A percentile compares a stretch with the other conserved stretches of the same genome.
These are phyloP conservation scores for Bonia amplexicaulis DNA, from an alignment of 176 grass and related monocot genomes.

Conservation along the genomic window DNA sequence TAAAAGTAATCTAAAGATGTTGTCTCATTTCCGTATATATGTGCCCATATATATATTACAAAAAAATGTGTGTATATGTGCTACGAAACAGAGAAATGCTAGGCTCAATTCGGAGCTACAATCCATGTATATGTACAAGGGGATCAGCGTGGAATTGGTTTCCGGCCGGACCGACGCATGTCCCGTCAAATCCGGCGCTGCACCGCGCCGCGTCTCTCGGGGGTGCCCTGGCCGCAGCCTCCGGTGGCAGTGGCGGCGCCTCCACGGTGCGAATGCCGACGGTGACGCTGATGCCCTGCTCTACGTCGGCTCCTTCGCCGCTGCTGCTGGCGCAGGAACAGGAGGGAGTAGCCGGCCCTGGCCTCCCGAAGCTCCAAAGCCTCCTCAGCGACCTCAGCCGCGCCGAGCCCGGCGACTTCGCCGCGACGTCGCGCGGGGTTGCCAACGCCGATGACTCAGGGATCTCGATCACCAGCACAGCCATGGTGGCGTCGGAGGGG, in stretches of 20 bases:
- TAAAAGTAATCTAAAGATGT: no score
- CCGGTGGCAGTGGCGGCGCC: background rate
- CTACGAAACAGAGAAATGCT: background rate
- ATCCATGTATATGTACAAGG: no score
- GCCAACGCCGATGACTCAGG: constrained; percentile 34
- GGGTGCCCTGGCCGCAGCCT: background rate
- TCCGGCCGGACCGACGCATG: no score
- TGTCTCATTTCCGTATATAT: no score
- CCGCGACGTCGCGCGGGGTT: background rate
- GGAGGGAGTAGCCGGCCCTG: background rate
- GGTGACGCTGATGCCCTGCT: background rate
- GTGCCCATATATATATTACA: no score
- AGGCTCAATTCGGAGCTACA: background rate
- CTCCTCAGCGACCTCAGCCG: constrained; percentile 24
- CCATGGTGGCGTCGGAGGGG: constrained; percentile 5
- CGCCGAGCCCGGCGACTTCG: constrained; percentile 12
- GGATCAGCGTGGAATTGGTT: no score
- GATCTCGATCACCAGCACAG: constrained; percentile 55
- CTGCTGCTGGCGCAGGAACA: background rate
- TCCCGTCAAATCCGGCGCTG: background rate
- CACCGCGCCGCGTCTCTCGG: background rate
- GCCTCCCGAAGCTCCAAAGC: constrained; percentile 41
- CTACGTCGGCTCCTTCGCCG: background rate
- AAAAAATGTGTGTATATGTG: background rate
- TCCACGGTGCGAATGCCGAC: background rate